Conservation (phyloP, 2,329 filamentous ascomycete genomes). For the Hyphodiscus sp. region DNA sequence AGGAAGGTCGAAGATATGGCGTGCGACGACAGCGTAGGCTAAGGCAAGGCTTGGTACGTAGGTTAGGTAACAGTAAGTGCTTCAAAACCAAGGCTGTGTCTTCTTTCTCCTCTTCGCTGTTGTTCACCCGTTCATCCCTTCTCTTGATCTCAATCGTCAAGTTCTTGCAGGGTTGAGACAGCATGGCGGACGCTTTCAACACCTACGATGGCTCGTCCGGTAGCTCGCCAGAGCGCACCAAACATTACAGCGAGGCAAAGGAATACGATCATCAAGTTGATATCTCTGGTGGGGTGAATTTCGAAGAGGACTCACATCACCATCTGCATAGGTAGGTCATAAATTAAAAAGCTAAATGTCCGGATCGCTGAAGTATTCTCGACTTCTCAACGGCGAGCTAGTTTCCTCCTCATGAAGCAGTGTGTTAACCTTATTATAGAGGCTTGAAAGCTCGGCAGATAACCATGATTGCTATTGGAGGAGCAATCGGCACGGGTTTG, state of each 20-base stretch:
- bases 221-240: not conserved
- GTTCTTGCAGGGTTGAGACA: too few relatives aligned
- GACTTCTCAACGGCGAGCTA: too few relatives aligned
- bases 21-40: not conserved
- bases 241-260: not conserved
- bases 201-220: not conserved
- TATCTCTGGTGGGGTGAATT: not conserved
- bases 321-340: not conserved
- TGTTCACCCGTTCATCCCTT: not conserved
- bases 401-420: too few relatives aligned
- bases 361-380: too few relatives aligned
- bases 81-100: too few relatives aligned
- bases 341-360: too few relatives aligned
- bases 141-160: too few relatives aligned
- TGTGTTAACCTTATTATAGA: too few relatives aligned
- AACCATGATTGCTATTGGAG: constrained; percentile 58
- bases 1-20: not conserved
- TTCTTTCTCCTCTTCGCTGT: not conserved
- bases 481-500: constrained; percentile 52
- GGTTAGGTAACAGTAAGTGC: too few relatives aligned
- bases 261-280: not conserved
- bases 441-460: not conserved
- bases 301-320: not conserved
- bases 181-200: not conserved
- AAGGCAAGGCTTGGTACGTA: not conserved